Evolutionary conservation across 768 basidiomycete species (phyloP).

Genomic region (Tephrocybe sp.): DNA sequence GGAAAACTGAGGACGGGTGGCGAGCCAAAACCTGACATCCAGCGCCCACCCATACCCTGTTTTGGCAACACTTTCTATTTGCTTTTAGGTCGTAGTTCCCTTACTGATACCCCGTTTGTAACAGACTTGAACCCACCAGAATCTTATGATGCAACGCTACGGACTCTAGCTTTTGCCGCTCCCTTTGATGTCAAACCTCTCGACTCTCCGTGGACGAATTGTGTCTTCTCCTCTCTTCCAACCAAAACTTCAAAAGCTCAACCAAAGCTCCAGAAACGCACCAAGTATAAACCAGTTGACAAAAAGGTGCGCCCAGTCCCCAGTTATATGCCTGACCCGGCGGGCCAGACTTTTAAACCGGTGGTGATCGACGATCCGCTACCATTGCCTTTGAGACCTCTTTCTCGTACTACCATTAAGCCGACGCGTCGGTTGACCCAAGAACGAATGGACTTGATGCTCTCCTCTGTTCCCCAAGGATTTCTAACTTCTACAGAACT

Average conservation of each 20-base stretch:
- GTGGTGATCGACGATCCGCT: conserved; percentile 10
- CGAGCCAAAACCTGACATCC: conserved; percentile 3
- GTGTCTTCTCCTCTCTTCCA: too few species aligned
- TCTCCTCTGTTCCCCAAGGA: conserved; percentile 1
- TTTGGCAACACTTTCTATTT: too few species aligned
- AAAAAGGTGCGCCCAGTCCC: conserved; percentile 24
- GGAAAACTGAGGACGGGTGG: conserved; percentile 13
- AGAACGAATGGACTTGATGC: conserved; percentile 16
- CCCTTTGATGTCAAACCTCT: neutral
- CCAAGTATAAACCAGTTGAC: conserved; percentile 24
- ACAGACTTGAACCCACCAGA: too few species aligned
- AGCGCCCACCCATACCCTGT: conserved; percentile 11
- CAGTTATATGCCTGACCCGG: too few species aligned
- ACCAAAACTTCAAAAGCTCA: too few species aligned
- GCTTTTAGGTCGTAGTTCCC: neutral
- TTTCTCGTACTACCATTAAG: neutral
- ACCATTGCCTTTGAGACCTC: neutral
- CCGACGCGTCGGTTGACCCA: too few species aligned
- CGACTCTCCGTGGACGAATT: too few species aligned
- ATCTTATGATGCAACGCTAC: too few species aligned
- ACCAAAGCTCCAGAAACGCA: too few species aligned
- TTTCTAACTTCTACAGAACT: conserved; percentile 11
- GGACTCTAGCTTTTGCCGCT: too few species aligned
- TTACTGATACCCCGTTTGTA: too few species aligned
- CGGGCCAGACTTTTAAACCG: conserved; percentile 14